phyloP scores from a whole-genome alignment of 2,329 filamentous ascomycete species.

The Nothopassalora personata region DNA sequence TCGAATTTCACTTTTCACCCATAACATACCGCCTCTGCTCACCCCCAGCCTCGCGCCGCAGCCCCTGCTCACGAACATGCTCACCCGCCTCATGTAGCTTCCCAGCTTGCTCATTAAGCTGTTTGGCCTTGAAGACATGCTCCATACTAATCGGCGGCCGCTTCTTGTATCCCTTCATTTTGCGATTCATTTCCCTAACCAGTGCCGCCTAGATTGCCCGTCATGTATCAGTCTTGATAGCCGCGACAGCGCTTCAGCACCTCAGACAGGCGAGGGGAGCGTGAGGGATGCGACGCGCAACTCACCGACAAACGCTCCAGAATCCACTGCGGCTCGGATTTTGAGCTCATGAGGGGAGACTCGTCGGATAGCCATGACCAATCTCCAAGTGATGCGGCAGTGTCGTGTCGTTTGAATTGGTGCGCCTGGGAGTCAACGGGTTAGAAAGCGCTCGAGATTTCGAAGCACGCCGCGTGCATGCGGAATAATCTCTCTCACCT shows the following conservation, averaged over 20 bases:
- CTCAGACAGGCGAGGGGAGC: not conserved
- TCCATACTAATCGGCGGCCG: constrained; percentile 29
- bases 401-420: constrained; percentile 10
- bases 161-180: constrained; percentile 23
- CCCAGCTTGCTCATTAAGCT: not conserved
- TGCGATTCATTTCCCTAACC: constrained; percentile 43
- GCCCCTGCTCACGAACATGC: not conserved
- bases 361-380: constrained; percentile 71
- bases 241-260: not conserved
- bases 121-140: constrained; percentile 12
- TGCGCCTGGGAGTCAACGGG: not conserved
- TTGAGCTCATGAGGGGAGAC: constrained; percentile 64
- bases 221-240: not conserved
- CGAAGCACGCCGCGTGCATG: not conserved
- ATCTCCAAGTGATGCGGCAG: constrained; percentile 28
- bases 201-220: constrained; percentile 40
- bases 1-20: not conserved
- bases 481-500: not conserved
- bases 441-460: not conserved
- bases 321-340: constrained; percentile 68
- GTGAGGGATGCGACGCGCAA: not conserved
- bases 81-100: not conserved
- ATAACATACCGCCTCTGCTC: not conserved
- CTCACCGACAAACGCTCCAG: constrained; percentile 56
- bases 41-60: not conserved